Evolutionary conservation across 2,329 filamentous ascomycete species (phyloP).

Genomic region (Colletotrichum sp.): DNA sequence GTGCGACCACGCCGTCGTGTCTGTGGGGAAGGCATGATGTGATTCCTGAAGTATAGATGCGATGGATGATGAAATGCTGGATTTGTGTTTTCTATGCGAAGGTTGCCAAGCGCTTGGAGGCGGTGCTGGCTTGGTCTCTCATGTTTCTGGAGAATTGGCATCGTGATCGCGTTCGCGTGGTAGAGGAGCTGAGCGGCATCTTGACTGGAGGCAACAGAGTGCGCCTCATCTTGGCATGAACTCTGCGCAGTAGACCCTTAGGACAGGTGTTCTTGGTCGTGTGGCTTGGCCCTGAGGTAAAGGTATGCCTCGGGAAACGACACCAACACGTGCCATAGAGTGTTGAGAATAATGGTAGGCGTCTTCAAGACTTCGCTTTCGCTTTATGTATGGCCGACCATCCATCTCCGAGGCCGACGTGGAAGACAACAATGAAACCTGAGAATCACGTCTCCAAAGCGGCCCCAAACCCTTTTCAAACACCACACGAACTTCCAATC

Average conservation of each 20-base stretch:
- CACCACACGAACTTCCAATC: not conserved
- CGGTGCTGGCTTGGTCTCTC: not conserved
- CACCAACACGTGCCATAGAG: no score
- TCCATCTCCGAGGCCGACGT: not conserved
- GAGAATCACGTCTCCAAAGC: not conserved
- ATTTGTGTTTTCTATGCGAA: not conserved
- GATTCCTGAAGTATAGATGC: not conserved
- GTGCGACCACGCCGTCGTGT: not conserved
- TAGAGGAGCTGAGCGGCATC: not conserved
- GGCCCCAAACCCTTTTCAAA: not conserved
- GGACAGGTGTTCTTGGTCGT: not conserved
- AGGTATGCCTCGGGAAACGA: not conserved
- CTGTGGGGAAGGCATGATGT: not conserved
- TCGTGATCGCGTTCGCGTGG: not conserved
- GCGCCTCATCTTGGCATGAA: not conserved
- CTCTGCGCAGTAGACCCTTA: fast-evolving
- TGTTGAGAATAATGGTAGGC: no score
- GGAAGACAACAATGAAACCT: not conserved
- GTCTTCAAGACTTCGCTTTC: not conserved
- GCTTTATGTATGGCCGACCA: not conserved
- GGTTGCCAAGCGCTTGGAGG: not conserved
- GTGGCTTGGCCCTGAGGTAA: not conserved
- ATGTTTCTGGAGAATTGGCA: not conserved
- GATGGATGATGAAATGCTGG: not conserved
- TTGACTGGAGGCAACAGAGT: not conserved